Base-by-base conservation (phyloP, 1,139 yeast species). In the Yamadazyma songkhlaensis region DNA sequence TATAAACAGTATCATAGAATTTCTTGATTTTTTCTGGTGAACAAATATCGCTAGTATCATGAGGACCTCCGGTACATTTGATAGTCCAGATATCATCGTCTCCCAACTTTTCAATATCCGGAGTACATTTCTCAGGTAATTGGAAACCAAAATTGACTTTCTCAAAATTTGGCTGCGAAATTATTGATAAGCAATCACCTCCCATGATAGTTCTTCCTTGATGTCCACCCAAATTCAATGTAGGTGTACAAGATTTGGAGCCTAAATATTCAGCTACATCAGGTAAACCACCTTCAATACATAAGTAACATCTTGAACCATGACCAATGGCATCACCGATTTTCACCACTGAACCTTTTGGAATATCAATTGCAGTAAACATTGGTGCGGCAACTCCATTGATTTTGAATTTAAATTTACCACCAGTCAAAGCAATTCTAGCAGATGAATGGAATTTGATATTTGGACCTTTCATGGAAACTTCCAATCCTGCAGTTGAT, bases 261-360 rank as follows among this genome's bases (percentile, higher is more conserved):
- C 65, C 67, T 14, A 62, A 43, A 35, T 62, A 62, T 7, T 41
- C 35, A 3, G 67, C 64, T 29, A 62, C 67, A 25, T 56, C 61
- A 2, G 66, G 67, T 3, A 62, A 47, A 0, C 68, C 68, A 8
- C 68, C 68, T 44, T 57, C 53, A 21, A 62, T 40, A 2, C 67
- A 62, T 32, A 62, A 44, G 37, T 62, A 62, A 28, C 58, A 52
- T 41, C 59, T 59, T 6, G 53, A 45, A 14, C 59, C 59, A 21
- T 42, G 39, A 6, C 54, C 57, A 4, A 36, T 33, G 3, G 58
- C 49, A 25, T 57, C 58, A 10, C 65, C 67, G 33, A 63, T 52
- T 26, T 50, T 50, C 14, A 62, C 46, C 13, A 43, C 35, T 9
- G 59, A 44, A 3, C 61, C 62, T 1, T 49, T 49, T 2, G 64